Conservation (phyloP, 495 filamentous ascomycete species). For the Apodospora peruviana region DNA sequence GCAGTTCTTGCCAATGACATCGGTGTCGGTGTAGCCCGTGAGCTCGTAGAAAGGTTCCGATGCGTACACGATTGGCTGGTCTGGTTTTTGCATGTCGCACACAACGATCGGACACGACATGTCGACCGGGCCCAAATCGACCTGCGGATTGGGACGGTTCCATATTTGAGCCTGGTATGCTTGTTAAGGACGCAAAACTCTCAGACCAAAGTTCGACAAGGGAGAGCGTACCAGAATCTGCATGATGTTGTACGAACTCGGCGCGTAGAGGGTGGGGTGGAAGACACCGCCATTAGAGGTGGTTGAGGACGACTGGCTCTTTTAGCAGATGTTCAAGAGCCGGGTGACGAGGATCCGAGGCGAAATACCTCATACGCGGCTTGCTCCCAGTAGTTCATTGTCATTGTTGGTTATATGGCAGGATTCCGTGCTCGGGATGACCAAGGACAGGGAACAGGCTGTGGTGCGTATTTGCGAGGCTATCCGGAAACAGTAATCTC, state of each 20-base stretch:
- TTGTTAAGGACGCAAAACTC: not conserved
- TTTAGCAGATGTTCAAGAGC: not conserved
- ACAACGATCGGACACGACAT: conserved; percentile 41
- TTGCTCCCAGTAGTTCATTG: not conserved
- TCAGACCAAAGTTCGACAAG: not conserved
- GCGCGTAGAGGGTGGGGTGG: conserved; percentile 17
- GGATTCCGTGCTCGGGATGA: not conserved
- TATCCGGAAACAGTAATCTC: too few relatives aligned
- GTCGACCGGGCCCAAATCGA: conserved; percentile 43
- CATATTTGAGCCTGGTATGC: conserved; percentile 31
- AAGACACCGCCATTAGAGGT: conserved; percentile 6
- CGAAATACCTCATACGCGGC: not conserved
- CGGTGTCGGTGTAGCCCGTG: conserved; percentile 37
- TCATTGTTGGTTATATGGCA: not conserved
- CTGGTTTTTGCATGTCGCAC: conserved; percentile 38
- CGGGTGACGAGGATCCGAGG: not conserved
- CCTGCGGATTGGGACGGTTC: conserved; percentile 35
- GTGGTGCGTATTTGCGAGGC: not conserved
- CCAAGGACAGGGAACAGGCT: not conserved
- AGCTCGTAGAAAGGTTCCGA: conserved; percentile 37
- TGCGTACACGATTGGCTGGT: conserved; percentile 46
- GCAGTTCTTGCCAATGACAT: conserved; percentile 45
- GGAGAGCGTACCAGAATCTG: conserved; percentile 36
- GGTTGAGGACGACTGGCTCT: not conserved
- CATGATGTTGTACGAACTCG: conserved; percentile 43